Base-by-base conservation (phyloP, 176 grass and related monocot species). In the Ananas comosus region DNA sequence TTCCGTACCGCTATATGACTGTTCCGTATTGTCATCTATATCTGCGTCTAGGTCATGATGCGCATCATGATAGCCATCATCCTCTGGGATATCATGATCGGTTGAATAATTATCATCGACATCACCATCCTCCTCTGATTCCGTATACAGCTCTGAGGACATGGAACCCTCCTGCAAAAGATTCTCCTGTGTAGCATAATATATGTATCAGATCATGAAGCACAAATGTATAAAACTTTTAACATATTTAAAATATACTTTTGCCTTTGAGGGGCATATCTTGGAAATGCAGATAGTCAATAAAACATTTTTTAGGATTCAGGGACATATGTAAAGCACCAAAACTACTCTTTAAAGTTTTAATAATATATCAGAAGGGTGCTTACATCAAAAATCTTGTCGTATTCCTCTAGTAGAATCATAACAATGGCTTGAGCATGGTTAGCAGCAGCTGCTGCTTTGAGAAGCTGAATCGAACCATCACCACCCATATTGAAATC, bases 401-500 rank as follows among this genome's bases (percentile, higher is more conserved):
- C 89, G 72, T 88, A 90, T 76, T 99, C 90, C 72, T 99, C 94
- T 64, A 99, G 85, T 58, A 99, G 82, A 83, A 90, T 90, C 63
- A 92, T 93, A 75, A 99, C 78, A 78, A 99, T 93, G 71, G 85
- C 89, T 80, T 99, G 89, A 73, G 89, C 94, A 90, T 89, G 86
- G 66, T 99, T 99, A 64, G 94, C 94, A 56, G 94, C 94, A 1
- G 89, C 94, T 13, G 94, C 94, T 76, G 94, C 94, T 83, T 93
- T 81, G 75, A 99, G 82, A 67, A 99, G 89, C 78, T 99, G 89
- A 80, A 91, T 81, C 51, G 89, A 93, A 86, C 90, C 85, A 63
- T 87, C 89, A 47, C 87, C 89, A 58, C 53, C 84, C 85, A 92
- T 92, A 77, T 73, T 90, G 50, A 99, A 99, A 33, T 99, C 78